phyloP scores from a whole-genome alignment of 768 basidiomycete species.

The Gymnopilus dilepis region DNA sequence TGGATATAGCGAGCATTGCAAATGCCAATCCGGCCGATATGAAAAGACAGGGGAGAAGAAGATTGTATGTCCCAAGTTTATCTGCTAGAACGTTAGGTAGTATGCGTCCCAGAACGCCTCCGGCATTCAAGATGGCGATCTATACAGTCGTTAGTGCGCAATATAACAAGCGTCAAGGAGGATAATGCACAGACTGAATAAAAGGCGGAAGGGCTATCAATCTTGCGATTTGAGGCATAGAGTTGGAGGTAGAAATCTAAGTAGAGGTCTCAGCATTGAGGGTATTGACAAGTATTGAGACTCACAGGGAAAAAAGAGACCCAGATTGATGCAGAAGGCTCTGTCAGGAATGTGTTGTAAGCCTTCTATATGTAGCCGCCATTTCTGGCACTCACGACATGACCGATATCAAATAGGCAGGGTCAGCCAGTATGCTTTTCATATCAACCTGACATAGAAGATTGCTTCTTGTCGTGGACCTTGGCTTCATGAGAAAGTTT shows the following conservation, averaged over 20 bases:
- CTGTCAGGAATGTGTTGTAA: conserved; percentile 26
- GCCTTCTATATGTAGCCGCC: conserved; percentile 1
- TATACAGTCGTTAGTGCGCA: conserved; percentile 20
- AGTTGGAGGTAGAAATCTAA: conserved; percentile 62
- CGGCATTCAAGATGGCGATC: conserved; percentile 57
- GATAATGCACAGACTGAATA: too few relatives aligned
- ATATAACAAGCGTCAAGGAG: too few relatives aligned
- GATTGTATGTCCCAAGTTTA: conserved; percentile 53
- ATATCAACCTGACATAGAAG: conserved; percentile 28
- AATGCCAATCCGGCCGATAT: conserved; percentile 49
- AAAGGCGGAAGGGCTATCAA: conserved; percentile 46
- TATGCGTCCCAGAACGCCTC: conserved; percentile 58
- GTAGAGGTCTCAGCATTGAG: too few relatives aligned
- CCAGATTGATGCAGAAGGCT: conserved; percentile 47
- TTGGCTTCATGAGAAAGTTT: conserved; percentile 40
- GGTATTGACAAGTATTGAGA: too few relatives aligned
- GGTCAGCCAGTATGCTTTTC: conserved; percentile 38
- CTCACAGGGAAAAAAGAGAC: conserved; percentile 58
- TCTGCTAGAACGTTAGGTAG: conserved; percentile 63
- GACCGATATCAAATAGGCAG: conserved; percentile 43
- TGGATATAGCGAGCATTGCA: conserved; percentile 49
- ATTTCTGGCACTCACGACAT: conserved; percentile 32
- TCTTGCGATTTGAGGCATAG: conserved; percentile 50
- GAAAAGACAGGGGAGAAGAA: conserved; percentile 49
- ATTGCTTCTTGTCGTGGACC: conserved; percentile 3